These are phyloP conservation scores for Neospermospora avenae DNA, from an alignment of 2,329 filamentous ascomycete species.

Conservation along the genomic window DNA sequence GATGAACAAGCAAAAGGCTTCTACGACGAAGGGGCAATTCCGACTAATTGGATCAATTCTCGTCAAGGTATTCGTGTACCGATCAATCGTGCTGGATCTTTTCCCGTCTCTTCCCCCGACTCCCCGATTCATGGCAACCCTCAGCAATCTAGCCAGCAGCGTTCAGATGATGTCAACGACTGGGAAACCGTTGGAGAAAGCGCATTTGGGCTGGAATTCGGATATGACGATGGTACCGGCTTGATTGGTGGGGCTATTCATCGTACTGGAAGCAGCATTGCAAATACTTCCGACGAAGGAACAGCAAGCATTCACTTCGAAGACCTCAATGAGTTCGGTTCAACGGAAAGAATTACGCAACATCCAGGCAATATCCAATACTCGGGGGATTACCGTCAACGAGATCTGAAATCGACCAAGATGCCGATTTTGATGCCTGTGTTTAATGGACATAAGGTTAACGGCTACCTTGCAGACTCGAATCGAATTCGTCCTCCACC, in stretches of 20 bases:
- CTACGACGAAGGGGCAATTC: constrained; percentile 26
- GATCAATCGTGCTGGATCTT: constrained; percentile 19
- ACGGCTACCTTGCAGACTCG: constrained; percentile 33
- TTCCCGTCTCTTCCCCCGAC: constrained; percentile 22
- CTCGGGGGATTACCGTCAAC: constrained; percentile 28
- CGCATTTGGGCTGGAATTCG: not conserved
- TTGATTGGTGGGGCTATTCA: constrained; percentile 20
- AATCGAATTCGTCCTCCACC: constrained; percentile 21
- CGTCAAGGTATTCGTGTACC: constrained; percentile 25
- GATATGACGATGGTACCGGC: not conserved
- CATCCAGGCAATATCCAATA: constrained; percentile 30
- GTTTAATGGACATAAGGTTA: constrained; percentile 29
- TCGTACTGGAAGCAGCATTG: constrained; percentile 32
- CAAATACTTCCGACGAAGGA: constrained; percentile 29
- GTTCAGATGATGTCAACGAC: constrained; percentile 27
- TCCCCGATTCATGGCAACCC: constrained; percentile 4
- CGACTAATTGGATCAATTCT: constrained; percentile 22
- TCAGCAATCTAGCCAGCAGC: not conserved
- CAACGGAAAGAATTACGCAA: constrained; percentile 30
- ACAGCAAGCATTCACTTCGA: constrained; percentile 12
- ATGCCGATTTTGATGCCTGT: constrained; percentile 30
- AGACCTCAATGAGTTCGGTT: constrained; percentile 25
- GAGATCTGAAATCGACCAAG: constrained; percentile 28
- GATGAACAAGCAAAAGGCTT: constrained; percentile 17
- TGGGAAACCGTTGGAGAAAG: constrained; percentile 35